phyloP scores from a whole-genome alignment of 768 basidiomycete genomes.

The Coprinopsis marcescibilis region DNA sequence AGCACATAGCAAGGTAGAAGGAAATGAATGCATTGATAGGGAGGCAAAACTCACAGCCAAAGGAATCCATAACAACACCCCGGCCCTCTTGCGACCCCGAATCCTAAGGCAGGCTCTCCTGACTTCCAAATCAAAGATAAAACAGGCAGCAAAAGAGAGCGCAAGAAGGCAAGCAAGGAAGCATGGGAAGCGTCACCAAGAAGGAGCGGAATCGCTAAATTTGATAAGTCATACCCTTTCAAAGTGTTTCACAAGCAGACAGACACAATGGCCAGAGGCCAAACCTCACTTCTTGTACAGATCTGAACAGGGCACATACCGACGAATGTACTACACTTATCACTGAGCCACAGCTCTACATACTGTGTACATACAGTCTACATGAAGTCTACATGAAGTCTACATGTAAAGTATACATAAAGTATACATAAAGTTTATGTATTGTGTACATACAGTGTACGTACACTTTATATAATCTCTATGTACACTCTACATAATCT shows the following conservation, averaged over 20 bases:
- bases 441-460: too few relatives aligned
- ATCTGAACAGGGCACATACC: conserved; percentile 24
- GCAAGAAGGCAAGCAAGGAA: conserved; percentile 6
- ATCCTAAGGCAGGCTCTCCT: conserved; percentile 2
- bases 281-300: conserved; percentile 19
- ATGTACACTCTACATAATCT: too few relatives aligned
- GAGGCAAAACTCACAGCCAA: conserved; percentile 20
- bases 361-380: too few relatives aligned
- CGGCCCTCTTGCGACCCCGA: conserved; percentile 5
- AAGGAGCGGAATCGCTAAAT: neutral
- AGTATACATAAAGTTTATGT: too few relatives aligned
- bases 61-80: neutral
- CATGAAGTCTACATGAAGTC: too few relatives aligned
- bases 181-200: conserved; percentile 12
- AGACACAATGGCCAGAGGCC: conserved; percentile 1
- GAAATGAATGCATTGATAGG: conserved; percentile 23
- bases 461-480: too few relatives aligned
- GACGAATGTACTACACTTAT: too few relatives aligned
- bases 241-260: conserved; percentile 9
- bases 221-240: conserved; percentile 15
- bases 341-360: too few relatives aligned
- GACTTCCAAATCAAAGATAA: conserved; percentile 15
- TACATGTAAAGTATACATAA: too few relatives aligned
- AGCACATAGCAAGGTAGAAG: conserved; percentile 19
- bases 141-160: conserved; percentile 9